Conservation (phyloP, 2,329 filamentous ascomycete species). For the Colletotrichum sp. region DNA sequence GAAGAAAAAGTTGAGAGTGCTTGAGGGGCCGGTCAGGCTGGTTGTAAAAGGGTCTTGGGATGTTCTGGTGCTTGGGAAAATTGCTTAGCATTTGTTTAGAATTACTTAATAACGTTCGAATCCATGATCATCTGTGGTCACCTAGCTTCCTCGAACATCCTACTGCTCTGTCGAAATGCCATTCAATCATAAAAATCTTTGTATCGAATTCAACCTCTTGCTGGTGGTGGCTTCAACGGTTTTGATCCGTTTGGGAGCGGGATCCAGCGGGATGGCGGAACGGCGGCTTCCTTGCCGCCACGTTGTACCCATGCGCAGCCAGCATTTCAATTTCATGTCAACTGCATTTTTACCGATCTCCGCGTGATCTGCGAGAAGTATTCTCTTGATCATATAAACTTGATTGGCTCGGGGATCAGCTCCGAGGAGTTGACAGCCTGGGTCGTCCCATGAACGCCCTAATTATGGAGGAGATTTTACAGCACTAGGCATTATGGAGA, state of each 20-base stretch:
- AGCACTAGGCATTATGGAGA: neutral
- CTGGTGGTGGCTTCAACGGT: neutral
- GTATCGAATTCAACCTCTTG: rapidly evolving
- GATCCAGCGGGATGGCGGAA: neutral
- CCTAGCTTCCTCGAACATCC: rapidly evolving
- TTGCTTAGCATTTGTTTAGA: neutral
- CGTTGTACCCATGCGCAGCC: neutral
- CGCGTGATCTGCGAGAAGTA: neutral
- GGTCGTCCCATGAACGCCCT: neutral
- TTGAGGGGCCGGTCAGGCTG: neutral
- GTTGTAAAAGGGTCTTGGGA: neutral
- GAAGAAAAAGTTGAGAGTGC: neutral
- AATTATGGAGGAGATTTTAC: neutral
- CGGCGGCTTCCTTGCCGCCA: neutral
- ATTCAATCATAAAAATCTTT: rapidly evolving
- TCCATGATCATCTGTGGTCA: rapidly evolving
- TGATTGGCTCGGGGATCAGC: neutral
- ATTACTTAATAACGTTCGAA: neutral
- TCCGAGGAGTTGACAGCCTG: neutral
- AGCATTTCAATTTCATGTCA: neutral
- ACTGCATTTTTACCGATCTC: neutral
- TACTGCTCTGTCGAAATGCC: rapidly evolving
- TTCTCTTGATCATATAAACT: neutral
- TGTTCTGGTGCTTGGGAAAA: neutral
- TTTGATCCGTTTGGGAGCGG: neutral